Base-by-base conservation (phyloP, 2,329 filamentous ascomycete species). In the Penicillium sp. region DNA sequence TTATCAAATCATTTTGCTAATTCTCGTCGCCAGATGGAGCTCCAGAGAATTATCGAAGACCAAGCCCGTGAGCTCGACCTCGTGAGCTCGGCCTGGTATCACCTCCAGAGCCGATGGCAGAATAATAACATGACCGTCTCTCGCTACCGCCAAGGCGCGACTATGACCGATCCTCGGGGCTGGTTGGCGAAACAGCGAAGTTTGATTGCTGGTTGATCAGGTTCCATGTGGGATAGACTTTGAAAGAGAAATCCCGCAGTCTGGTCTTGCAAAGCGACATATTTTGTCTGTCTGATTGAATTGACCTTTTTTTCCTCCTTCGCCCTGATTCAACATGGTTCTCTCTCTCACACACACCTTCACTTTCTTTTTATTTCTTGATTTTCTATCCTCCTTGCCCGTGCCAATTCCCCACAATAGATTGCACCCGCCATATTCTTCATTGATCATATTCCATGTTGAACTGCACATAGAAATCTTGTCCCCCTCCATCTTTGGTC, bases 11-110 rank as follows among this genome's bases (percentile, higher is more conserved):
- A 32, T 32, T 32, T 43, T 53, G 40, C 57, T 62, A 26, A 64
- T 47, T 40, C 35, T 27, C 11, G 29, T 9, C 12, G 25, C 36
- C 56, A 73, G 70, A 53, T 65, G 48, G 67, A 71, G 57, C 64
- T 73, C 18, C 66, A 71, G 52, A 64, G 63, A 47, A 64, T 63
- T 37, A 70, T 73, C 46, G 64, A 70, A 27, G 61, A 63, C 43
- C 68, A 71, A 57, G 61, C 67, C 27, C 69, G 71, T 32, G 73
- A 75, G 54, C 65, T 75, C 27, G 61, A 63, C 36, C 67, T 75
- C 37, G 69, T 75, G 45, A 69, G 67, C 47, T 73, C 72, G 5
- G 72, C 73, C 8, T 75, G 73, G 73, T 73, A 72, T 51, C 68
- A 75, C 43, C 65, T 74, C 39, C 71, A 74, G 47, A 66, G 68